A percentile compares a stretch with the other conserved stretches of the same genome.
Evolutionary conservation across 768 basidiomycete genomes (phyloP).

Genomic region (Lentinula aciculospora): DNA sequence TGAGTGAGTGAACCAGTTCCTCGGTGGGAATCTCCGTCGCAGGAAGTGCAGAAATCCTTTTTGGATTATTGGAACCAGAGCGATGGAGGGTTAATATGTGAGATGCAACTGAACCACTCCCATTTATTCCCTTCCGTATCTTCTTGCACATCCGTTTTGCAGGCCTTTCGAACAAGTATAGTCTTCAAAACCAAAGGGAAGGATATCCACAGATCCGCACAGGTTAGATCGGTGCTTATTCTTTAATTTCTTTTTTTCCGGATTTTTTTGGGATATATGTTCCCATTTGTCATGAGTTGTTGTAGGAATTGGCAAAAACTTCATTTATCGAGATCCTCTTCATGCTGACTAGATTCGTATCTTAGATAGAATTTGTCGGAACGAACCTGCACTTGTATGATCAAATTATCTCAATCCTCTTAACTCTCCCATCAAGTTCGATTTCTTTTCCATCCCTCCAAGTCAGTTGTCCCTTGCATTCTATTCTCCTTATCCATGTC

Average conservation of each 20-base stretch:
- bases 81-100: conserved; percentile 1
- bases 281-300: not conserved
- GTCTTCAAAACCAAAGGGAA: not conserved
- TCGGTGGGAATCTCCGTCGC: conserved; percentile 1
- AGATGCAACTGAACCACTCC: not conserved
- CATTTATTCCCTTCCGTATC: not conserved
- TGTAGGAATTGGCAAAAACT: not conserved
- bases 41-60: not conserved
- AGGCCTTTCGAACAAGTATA: not conserved
- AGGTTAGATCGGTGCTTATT: not conserved
- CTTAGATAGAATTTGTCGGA: not conserved
- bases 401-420: not conserved
- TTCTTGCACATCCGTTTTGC: not conserved
- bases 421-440: not conserved
- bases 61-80: not conserved
- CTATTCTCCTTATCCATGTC: not conserved
- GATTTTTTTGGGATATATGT: not conserved
- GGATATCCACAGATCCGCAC: not conserved
- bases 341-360: not conserved
- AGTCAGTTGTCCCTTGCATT: not conserved
- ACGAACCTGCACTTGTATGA: not conserved
- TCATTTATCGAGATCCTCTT: not conserved
- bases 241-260: not conserved
- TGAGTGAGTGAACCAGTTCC: not conserved
- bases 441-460: not conserved